Evolutionary conservation across 176 grass and related monocot species (phyloP).

Genomic region (Aegilops umbellulata): DNA sequence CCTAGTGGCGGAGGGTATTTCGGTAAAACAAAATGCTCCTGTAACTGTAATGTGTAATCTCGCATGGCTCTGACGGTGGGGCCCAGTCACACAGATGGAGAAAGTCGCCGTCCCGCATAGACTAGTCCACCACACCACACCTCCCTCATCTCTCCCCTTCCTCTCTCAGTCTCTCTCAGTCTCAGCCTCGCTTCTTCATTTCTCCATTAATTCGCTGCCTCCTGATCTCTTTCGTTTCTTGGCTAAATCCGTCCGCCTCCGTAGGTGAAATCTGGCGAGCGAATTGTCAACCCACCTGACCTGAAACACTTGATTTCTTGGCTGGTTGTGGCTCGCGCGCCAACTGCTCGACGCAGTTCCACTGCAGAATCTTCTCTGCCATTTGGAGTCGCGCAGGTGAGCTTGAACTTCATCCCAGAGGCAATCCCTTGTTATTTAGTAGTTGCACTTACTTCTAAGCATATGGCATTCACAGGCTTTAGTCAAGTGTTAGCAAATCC

Average conservation of each 20-base stretch:
- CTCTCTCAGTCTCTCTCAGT: background rate
- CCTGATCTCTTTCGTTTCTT: background rate
- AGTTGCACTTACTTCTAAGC: background rate
- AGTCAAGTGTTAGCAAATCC: background rate
- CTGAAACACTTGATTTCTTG: background rate
- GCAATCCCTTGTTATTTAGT: background rate
- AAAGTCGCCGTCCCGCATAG: background rate
- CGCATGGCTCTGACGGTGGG: background rate
- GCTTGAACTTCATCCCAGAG: background rate
- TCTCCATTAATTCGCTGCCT: background rate
- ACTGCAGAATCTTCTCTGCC: background rate
- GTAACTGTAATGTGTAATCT: background rate
- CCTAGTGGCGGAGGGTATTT: constrained; percentile 37
- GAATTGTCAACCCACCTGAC: background rate
- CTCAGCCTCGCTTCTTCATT: background rate
- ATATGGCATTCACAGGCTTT: background rate
- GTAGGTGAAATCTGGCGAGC: background rate
- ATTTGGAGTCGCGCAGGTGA: background rate
- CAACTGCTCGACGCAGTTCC: constrained; percentile 20
- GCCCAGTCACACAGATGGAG: background rate
- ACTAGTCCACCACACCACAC: background rate
- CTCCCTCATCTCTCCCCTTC: constrained; percentile 17
- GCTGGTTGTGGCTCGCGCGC: background rate
- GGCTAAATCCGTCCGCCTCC: background rate
- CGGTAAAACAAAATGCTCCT: background rate